phyloP scores from a whole-genome alignment of 2,329 filamentous ascomycete genomes.

The Exophiala mesophila region DNA sequence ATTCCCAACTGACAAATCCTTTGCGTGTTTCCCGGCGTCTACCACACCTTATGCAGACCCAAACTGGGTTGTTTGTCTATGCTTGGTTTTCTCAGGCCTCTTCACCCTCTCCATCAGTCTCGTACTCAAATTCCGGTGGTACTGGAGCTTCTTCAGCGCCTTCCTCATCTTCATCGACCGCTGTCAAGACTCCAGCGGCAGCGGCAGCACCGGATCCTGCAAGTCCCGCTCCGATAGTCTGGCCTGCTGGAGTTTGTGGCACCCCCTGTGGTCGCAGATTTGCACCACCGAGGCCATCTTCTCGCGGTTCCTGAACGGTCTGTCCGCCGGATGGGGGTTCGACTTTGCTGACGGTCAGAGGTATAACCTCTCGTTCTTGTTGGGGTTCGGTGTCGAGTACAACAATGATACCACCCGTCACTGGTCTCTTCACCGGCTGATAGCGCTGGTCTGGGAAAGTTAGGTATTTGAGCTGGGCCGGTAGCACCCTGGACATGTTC shows the following conservation, averaged over 20 bases:
- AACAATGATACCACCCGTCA: conserved; percentile 90
- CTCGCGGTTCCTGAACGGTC: conserved; percentile 26
- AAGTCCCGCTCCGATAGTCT: conserved; percentile 30
- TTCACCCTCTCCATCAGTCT: conserved; percentile 33
- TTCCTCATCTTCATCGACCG: conserved; percentile 68
- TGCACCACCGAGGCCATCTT: conserved; percentile 20
- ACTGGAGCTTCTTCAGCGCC: conserved; percentile 45
- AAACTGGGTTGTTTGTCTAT: too few relatives aligned
- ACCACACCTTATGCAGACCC: too few relatives aligned
- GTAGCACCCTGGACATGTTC: conserved; percentile 94
- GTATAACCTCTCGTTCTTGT: conserved; percentile 73
- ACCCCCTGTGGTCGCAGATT: conserved; percentile 17
- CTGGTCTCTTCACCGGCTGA: conserved; percentile 88
- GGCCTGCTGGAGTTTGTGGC: conserved; percentile 25
- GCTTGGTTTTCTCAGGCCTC: background rate
- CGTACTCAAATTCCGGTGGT: conserved; percentile 44
- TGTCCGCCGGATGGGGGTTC: conserved; percentile 35
- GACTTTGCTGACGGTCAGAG: conserved; percentile 84
- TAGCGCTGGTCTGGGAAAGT: conserved; percentile 88
- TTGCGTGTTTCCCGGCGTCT: too few relatives aligned
- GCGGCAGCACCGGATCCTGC: conserved; percentile 57
- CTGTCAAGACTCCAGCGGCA: conserved; percentile 74
- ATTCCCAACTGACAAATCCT: too few relatives aligned
- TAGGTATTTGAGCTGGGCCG: conserved; percentile 89
- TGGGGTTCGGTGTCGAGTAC: conserved; percentile 76